Evolutionary conservation across 192 early-diverging fungal genomes (phyloP).

Genomic region (Piromyces finnis): DNA sequence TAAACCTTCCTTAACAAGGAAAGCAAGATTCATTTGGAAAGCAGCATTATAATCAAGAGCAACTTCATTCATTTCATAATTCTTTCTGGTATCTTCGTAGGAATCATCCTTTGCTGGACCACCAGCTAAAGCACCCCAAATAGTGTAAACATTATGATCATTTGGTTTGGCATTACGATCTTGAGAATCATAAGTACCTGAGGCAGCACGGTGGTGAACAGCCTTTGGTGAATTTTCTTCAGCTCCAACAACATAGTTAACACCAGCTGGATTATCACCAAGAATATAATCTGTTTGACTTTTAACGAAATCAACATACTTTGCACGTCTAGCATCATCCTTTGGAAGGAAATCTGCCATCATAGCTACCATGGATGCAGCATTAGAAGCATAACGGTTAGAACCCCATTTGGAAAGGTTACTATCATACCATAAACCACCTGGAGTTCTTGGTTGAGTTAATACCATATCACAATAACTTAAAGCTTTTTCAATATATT

Average conservation of each 20-base stretch:
- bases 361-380: not conserved
- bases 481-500: constrained; percentile 15
- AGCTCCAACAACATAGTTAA: constrained; percentile 35
- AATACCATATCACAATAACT: constrained; percentile 16
- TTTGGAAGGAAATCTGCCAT: not conserved
- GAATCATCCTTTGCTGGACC: constrained; percentile 28
- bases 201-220: constrained; percentile 33
- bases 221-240: constrained; percentile 36
- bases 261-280: constrained; percentile 26
- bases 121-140: constrained; percentile 36
- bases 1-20: not conserved
- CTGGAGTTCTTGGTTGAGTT: constrained; percentile 7
- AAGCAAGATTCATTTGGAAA: not conserved
- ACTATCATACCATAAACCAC: constrained; percentile 1
- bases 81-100: not conserved
- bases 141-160: constrained; percentile 10
- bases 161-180: not conserved
- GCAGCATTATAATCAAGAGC: not conserved
- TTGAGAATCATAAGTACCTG: constrained; percentile 15
- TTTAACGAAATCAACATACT: not conserved
- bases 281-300: constrained; percentile 29
- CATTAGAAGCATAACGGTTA: not conserved
- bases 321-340: not conserved
- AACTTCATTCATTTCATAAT: not conserved
- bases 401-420: constrained; percentile 5